Conservation (phyloP, 345 rosid genomes). For the Lumnitzera racemosa region DNA sequence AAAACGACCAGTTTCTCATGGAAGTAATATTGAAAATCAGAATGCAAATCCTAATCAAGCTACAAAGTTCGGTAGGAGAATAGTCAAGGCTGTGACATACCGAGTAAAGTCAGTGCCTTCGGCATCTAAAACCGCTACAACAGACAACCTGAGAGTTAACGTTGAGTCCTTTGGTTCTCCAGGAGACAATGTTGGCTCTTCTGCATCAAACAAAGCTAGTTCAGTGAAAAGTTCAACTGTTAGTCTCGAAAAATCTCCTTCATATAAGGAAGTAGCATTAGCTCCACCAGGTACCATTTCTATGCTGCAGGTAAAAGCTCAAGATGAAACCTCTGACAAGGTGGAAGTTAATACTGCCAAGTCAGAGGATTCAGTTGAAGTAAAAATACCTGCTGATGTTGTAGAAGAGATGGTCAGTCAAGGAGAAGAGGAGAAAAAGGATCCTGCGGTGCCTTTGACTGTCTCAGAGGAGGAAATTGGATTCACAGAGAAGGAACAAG, state of each 20-base stretch:
- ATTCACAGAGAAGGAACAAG: constrained; percentile 29
- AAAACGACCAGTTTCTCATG: constrained; percentile 59
- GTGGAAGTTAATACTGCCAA: constrained; percentile 23
- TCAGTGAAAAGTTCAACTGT: constrained; percentile 34
- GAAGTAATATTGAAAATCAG: constrained; percentile 53
- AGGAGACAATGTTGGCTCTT: constrained; percentile 28
- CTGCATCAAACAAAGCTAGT: constrained; percentile 29
- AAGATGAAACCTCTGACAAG: constrained; percentile 36
- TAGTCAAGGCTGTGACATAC: constrained; percentile 72
- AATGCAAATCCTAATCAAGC: constrained; percentile 41
- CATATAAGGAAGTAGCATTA: constrained; percentile 96
- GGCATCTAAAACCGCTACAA: constrained; percentile 28
- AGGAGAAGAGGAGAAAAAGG: constrained; percentile 27
- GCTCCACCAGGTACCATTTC: constrained; percentile 92
- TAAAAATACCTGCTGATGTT: constrained; percentile 20
- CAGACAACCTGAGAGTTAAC: constrained; percentile 31
- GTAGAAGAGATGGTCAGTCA: constrained; percentile 21
- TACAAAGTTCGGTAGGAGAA: constrained; percentile 73
- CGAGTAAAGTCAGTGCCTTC: constrained; percentile 67
- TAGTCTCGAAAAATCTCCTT: constrained; percentile 85
- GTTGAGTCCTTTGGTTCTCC: constrained; percentile 31
- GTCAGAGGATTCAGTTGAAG: constrained; percentile 27
- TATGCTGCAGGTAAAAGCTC: constrained; percentile 52
- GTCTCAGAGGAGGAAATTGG: constrained; percentile 22
- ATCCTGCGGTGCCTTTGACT: constrained; percentile 14